phyloP scores from a whole-genome alignment of 768 basidiomycete genomes.

The Collybiopsis confluens region DNA sequence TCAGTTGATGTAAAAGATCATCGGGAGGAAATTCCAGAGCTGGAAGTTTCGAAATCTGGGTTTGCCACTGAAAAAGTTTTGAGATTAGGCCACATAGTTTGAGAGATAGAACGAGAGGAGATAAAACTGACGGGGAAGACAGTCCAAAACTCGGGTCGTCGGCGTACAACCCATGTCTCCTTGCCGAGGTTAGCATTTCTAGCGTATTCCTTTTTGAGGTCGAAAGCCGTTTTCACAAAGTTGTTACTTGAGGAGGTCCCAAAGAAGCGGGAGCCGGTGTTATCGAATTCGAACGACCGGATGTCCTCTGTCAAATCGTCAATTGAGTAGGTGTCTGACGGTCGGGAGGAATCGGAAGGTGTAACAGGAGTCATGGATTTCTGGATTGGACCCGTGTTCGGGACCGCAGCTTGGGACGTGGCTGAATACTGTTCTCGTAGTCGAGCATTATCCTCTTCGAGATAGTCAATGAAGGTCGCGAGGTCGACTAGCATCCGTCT shows the following conservation, averaged over 20 bases:
- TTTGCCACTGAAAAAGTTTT: neutral
- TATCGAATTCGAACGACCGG: conserved; percentile 28
- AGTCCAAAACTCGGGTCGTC: conserved; percentile 14
- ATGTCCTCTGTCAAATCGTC: conserved; percentile 25
- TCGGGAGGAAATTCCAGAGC: neutral
- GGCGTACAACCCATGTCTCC: neutral
- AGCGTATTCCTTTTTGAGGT: conserved; percentile 35
- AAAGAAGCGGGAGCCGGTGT: conserved; percentile 39
- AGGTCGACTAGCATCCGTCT: neutral
- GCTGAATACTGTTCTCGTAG: neutral
- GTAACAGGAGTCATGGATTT: conserved; percentile 23
- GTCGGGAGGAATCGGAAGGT: too few relatives aligned
- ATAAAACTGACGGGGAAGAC: conserved; percentile 24
- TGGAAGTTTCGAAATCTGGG: conserved; percentile 7
- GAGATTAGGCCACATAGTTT: neutral
- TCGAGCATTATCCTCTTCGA: neutral
- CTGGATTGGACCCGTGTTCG: conserved; percentile 14
- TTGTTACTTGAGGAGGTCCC: conserved; percentile 53
- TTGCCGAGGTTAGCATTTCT: conserved; percentile 14
- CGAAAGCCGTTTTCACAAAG: conserved; percentile 37
- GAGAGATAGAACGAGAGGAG: conserved; percentile 1
- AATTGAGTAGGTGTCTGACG: conserved; percentile 10
- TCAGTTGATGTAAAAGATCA: conserved; percentile 19
- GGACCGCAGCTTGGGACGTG: neutral
- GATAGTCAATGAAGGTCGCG: neutral